Percentiles rank a stretch among this genome's conserved stretches.
phyloP scores from a whole-genome alignment of 2,329 filamentous ascomycete genomes.

The Aspergillus tamarii region DNA sequence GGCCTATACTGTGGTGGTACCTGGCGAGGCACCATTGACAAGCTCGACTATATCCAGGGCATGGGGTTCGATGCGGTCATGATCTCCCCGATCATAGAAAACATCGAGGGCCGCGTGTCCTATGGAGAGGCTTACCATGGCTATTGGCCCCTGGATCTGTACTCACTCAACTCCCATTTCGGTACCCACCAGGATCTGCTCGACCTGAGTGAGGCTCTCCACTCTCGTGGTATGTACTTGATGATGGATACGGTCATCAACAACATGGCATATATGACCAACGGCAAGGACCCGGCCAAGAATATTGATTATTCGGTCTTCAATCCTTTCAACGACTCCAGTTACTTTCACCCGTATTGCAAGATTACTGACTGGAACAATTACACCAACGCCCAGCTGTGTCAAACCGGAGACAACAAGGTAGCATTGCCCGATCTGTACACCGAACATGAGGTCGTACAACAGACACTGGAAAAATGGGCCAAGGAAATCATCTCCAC shows the following conservation, averaged over 20 bases:
- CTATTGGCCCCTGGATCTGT: conserved; percentile 52
- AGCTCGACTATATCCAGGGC: conserved; percentile 53
- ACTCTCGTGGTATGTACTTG: conserved; percentile 50
- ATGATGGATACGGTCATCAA: conserved; percentile 56
- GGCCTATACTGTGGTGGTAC: conserved; percentile 62
- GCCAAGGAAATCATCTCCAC: conserved; percentile 43
- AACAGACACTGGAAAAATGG: conserved; percentile 45
- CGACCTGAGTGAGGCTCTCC: conserved; percentile 46
- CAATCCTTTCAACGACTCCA: conserved; percentile 24
- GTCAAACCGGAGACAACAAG: conserved; percentile 45
- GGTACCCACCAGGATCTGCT: conserved; percentile 49
- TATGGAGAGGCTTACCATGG: conserved; percentile 51
- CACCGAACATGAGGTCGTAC: conserved; percentile 47
- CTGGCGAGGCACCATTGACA: conserved; percentile 59
- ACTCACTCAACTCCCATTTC: conserved; percentile 50
- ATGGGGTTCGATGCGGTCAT: conserved; percentile 48
- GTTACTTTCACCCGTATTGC: conserved; percentile 25
- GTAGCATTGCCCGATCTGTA: conserved; percentile 53
- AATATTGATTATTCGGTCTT: conserved; percentile 23
- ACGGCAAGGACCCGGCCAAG: conserved; percentile 5
- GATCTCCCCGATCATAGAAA: conserved; percentile 42
- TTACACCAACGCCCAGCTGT: conserved; percentile 33
- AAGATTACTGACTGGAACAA: conserved; percentile 21
- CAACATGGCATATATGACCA: conserved; percentile 22
- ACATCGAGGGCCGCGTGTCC: conserved; percentile 36